Conservation (phyloP, 176 grass and related monocot species). For the Triticum timopheevii region DNA sequence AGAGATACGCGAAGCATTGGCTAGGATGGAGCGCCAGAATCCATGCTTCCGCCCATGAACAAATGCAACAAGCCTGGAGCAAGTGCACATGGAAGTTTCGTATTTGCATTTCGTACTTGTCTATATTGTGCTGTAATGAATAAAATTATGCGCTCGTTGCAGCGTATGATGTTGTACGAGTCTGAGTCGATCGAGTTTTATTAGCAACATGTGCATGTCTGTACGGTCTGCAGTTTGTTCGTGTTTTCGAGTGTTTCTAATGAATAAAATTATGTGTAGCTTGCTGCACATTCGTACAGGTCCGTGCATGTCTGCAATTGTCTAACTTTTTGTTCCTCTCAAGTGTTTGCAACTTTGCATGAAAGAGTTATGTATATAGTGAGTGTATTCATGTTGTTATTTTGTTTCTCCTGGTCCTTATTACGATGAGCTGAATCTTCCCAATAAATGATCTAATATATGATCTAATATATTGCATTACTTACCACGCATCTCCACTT, state of each 20-base stretch:
- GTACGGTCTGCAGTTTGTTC: background rate
- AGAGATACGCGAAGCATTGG: background rate
- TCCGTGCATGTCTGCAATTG: no score
- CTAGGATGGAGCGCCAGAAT: background rate
- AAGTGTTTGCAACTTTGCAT: no score
- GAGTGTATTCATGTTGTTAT: no score
- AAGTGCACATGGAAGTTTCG: background rate
- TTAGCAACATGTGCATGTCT: no score
- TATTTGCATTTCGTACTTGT: background rate
- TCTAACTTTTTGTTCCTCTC: no score
- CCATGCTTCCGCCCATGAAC: background rate
- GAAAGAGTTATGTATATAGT: no score
- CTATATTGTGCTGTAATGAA: background rate
- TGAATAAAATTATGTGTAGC: background rate
- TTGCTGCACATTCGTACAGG: background rate
- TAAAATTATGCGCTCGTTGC: background rate
- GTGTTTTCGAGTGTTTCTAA: background rate
- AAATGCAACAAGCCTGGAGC: background rate
- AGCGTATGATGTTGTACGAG: background rate
- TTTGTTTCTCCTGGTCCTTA: no score
- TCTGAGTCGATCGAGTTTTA: no score
- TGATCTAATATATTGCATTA: no score
- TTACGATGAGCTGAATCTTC: no score
- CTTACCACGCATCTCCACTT: no score
- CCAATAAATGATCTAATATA: no score